These are phyloP conservation scores for Periglandula ipomoeae DNA, from an alignment of 2,329 filamentous ascomycete species.

Conservation along the genomic window DNA sequence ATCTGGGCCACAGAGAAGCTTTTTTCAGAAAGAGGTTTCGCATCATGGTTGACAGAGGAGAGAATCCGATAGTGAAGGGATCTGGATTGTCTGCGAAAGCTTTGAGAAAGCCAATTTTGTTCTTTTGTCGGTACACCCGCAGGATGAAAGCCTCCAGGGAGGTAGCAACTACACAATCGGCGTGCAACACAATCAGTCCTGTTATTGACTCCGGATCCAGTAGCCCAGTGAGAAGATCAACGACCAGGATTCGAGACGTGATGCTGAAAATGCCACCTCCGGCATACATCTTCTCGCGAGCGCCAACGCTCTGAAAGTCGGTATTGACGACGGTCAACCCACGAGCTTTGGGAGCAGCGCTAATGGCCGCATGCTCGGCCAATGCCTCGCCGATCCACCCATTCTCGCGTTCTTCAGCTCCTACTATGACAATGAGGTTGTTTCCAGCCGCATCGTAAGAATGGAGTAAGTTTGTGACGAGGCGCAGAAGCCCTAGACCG, in stretches of 20 bases:
- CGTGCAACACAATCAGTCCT: conserved; percentile 78
- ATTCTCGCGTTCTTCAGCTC: conserved; percentile 88
- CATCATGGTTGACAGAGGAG: conserved; percentile 83
- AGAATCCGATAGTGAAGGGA: conserved; percentile 79
- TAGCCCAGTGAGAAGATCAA: conserved; percentile 80
- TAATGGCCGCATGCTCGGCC: conserved; percentile 90
- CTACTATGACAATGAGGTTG: conserved; percentile 81
- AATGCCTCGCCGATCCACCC: conserved; percentile 93
- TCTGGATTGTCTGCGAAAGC: conserved; percentile 93
- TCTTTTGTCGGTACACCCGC: conserved; percentile 87
- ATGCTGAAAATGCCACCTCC: conserved; percentile 90
- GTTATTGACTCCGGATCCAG: conserved; percentile 79
- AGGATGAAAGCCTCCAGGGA: conserved; percentile 92
- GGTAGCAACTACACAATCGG: conserved; percentile 77
- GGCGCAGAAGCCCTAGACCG: conserved; percentile 81
- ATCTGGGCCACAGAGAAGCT: conserved; percentile 83
- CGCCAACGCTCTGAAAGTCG: conserved; percentile 78
- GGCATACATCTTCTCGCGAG: conserved; percentile 84
- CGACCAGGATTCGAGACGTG: conserved; percentile 88
- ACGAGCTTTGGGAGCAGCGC: conserved; percentile 69
- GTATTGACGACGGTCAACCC: conserved; percentile 91
- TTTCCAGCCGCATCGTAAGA: conserved; percentile 94
- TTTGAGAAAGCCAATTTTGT: conserved; percentile 88
- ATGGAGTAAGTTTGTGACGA: conserved; percentile 93
- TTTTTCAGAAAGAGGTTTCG: conserved; percentile 81